Evolutionary conservation across 2,329 filamentous ascomycete genomes (phyloP).

Genomic region (Ophiostoma fasciatum): DNA sequence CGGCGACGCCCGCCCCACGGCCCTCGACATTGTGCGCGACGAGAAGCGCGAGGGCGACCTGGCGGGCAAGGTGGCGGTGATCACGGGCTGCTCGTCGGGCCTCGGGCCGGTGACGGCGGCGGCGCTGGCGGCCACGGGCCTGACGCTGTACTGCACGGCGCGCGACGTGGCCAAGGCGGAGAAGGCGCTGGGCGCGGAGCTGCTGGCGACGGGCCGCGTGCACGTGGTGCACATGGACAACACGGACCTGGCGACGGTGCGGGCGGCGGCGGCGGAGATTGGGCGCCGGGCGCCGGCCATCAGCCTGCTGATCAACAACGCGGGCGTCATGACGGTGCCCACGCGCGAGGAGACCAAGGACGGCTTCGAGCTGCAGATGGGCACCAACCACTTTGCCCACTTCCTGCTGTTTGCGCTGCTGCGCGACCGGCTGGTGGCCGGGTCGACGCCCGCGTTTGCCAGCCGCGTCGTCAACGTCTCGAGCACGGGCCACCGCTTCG

Average conservation of each 20-base stretch:
- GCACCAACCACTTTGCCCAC: constrained; percentile 34
- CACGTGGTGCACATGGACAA: constrained; percentile 20
- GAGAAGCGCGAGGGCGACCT: constrained; percentile 21
- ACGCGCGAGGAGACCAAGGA: constrained; percentile 22
- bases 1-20: constrained; percentile 23
- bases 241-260: constrained; percentile 18
- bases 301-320: constrained; percentile 26
- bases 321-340: constrained; percentile 26
- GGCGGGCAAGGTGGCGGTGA: constrained; percentile 21
- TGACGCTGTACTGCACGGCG: constrained; percentile 26
- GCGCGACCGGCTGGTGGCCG: constrained; percentile 25
- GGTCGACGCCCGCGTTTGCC: constrained; percentile 22
- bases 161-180: constrained; percentile 25
- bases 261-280: constrained; percentile 18
- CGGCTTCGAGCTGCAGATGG: constrained; percentile 35
- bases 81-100: constrained; percentile 25
- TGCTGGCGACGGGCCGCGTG: constrained; percentile 17
- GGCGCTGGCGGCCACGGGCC: constrained; percentile 27
- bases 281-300: constrained; percentile 11
- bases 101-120: constrained; percentile 26
- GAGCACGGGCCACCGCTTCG: constrained; percentile 24
- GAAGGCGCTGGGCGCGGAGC: constrained; percentile 15
- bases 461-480: constrained; percentile 31
- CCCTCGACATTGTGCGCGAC: constrained; percentile 21
- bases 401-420: constrained; percentile 38